Percentiles rank a stretch among this genome's conserved stretches.
phyloP scores from a whole-genome alignment of 176 grass and related monocot species.

The Oryza longistaminata region DNA sequence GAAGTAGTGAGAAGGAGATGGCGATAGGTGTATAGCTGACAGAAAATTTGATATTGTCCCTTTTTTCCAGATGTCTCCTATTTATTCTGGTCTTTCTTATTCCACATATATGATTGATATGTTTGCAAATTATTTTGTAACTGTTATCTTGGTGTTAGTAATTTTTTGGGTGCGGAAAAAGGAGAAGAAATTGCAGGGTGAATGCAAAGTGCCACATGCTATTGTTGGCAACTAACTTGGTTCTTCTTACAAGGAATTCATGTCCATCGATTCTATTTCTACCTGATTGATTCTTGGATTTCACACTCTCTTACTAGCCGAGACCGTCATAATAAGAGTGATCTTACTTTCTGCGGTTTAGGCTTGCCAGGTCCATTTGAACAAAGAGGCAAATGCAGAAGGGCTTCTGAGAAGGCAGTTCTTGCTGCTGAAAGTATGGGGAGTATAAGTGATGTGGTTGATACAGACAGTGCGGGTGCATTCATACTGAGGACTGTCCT shows the following conservation, averaged over 20 bases:
- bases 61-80: neutral
- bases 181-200: neutral
- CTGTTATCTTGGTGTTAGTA: neutral
- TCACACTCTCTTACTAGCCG: too few relatives aligned
- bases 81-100: slow-evolving; percentile 1
- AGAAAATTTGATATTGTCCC: neutral
- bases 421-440: too few relatives aligned
- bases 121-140: neutral
- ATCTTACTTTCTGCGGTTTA: too few relatives aligned
- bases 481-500: too few relatives aligned
- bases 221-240: neutral
- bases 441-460: too few relatives aligned
- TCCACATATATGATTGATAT: neutral
- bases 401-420: too few relatives aligned
- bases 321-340: too few relatives aligned
- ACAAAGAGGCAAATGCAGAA: too few relatives aligned
- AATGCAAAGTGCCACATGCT: neutral
- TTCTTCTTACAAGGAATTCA: neutral
- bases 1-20: neutral
- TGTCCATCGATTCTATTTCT: neutral
- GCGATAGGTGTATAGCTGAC: neutral
- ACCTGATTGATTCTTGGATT: too few relatives aligned
- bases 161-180: neutral
- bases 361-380: too few relatives aligned
- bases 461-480: too few relatives aligned